Conservation (phyloP, 1,284 basidiomycete genomes). For the Sanguinoderma infundibulare region DNA sequence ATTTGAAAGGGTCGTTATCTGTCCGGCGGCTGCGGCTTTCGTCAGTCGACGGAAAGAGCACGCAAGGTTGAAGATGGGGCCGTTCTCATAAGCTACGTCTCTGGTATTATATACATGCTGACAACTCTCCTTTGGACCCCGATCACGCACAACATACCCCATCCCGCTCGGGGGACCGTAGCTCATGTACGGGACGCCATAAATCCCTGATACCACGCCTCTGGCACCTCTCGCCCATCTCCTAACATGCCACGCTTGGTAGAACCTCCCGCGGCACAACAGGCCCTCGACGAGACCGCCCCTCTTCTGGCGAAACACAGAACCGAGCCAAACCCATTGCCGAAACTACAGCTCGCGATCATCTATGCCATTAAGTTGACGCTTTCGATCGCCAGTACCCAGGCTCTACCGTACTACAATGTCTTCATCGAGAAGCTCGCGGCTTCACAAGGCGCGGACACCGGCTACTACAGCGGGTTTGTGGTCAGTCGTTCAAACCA, state of each 20-base stretch:
- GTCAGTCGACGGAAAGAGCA: slow-evolving; percentile 19
- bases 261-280: not conserved
- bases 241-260: not conserved
- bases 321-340: slow-evolving; percentile 29
- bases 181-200: not conserved
- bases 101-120: slow-evolving; percentile 7
- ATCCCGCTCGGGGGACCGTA: not conserved
- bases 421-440: slow-evolving; percentile 38
- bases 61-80: slow-evolving; percentile 15
- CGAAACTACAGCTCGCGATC: slow-evolving; percentile 34
- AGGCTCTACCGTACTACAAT: slow-evolving; percentile 42
- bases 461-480: slow-evolving; percentile 41
- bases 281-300: not conserved
- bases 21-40: not conserved
- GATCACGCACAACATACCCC: not conserved
- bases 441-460: slow-evolving; percentile 33
- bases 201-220: not conserved
- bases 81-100: not conserved
- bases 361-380: slow-evolving; percentile 38
- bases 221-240: not conserved
- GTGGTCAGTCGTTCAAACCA: slow-evolving; percentile 24
- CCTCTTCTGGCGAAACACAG: slow-evolving; percentile 6
- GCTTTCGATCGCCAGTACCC: slow-evolving; percentile 33
- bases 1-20: not conserved
- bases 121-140: slow-evolving; percentile 2